Base-by-base conservation (phyloP, 176 grass and related monocot genomes). In the Cocos nucifera region DNA sequence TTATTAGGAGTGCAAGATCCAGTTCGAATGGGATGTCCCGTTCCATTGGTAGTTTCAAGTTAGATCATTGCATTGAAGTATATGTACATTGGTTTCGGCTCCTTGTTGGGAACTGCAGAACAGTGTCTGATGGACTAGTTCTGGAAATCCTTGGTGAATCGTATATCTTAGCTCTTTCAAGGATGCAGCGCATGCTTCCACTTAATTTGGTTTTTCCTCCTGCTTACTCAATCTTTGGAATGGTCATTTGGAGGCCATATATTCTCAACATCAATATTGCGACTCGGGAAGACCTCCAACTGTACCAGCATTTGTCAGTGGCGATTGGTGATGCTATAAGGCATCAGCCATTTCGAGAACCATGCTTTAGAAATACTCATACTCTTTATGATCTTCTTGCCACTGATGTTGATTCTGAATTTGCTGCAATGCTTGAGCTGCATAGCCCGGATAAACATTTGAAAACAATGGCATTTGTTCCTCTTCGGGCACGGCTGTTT, bases 71-170 rank as follows among this genome's bases (percentile, higher is more conserved):
- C 44, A 65, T 76, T 22, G 94, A 98, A 74, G 79, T 85, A 67
- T 83, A 76, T 35, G 79, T 92, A 56, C 88, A 93, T 75, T 98
- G 94, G 88, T 98, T 93, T 70, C 79, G 88, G 60, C 70, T 98
- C 59, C 57, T 98, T 12, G 63, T 98, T 67, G 94, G 94, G 2
- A 98, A 98, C 67, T 93, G 81, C 69, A 87, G 78, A 77, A 89
- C 79, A 10, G 79, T 93, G 35, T 92, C 74, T 51, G 84, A 98
- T 86, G 94, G 94, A 32, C 67, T 98, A 57, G 68, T 98, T 81
- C 74, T 70, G 49, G 88, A 98, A 65, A 93, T 98, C 69, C 84
- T 98, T 69, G 88, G 94, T 17, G 94, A 98, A 44, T 67, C 81
- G 16, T 98, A 93, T 76, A 58, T 89, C 57, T 64, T 98, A 64